A percentile compares a stretch with the other conserved stretches of the same genome.
These are phyloP conservation scores for Infundibulicybe gibba DNA, from an alignment of 768 basidiomycete species.

Conservation along the genomic window DNA sequence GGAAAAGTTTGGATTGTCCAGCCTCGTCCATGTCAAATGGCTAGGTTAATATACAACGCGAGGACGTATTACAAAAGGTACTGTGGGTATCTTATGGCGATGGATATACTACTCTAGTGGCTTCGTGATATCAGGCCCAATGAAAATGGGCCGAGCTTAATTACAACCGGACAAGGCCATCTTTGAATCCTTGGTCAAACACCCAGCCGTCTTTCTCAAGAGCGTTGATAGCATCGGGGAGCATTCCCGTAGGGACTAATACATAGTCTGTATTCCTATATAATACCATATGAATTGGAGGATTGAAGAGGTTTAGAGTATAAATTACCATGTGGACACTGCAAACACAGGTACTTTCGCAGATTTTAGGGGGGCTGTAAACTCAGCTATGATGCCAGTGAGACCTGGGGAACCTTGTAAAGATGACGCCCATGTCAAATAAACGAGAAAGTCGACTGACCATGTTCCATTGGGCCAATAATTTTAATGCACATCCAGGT, in stretches of 20 bases:
- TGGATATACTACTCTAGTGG: too few species aligned
- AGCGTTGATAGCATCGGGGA: constrained; percentile 34
- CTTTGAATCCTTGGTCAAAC: constrained; percentile 25
- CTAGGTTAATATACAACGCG: too few species aligned
- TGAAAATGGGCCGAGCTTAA: too few species aligned
- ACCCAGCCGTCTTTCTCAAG: constrained; percentile 52
- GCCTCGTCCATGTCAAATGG: too few species aligned
- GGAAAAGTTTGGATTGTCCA: too few species aligned
- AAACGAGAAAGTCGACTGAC: constrained; percentile 23
- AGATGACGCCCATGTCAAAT: too few species aligned
- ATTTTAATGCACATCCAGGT: constrained; percentile 62
- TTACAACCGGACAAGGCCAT: not conserved
- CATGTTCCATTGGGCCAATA: constrained; percentile 64
- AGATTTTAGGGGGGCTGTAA: constrained; percentile 49
- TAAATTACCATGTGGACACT: constrained; percentile 56
- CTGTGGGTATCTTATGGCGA: too few species aligned
- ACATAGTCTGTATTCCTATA: constrained; percentile 67
- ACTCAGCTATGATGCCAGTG: constrained; percentile 52
- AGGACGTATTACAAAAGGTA: too few species aligned
- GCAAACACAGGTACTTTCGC: constrained; percentile 55
- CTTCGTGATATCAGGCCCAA: too few species aligned
- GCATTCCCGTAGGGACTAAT: constrained; percentile 44
- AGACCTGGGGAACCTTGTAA: constrained; percentile 30
- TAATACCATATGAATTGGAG: constrained; percentile 1
- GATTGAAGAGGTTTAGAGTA: not conserved